phyloP scores from a whole-genome alignment of 495 filamentous ascomycete genomes.

The Extremus antarcticus region DNA sequence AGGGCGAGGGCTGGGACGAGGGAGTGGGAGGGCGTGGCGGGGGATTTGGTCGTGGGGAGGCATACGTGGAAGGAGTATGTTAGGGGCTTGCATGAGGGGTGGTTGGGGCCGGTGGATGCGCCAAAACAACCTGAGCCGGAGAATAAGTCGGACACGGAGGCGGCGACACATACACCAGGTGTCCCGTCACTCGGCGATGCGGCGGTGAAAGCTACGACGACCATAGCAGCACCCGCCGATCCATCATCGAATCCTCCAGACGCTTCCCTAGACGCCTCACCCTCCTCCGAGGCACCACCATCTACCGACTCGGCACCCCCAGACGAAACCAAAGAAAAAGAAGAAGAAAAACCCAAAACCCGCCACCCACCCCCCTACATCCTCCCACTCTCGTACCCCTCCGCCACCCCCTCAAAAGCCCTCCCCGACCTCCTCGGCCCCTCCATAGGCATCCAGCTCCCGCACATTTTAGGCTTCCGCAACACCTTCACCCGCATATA shows the following conservation, averaged over 20 bases:
- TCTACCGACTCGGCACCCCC: constrained; percentile 15
- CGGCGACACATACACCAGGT: constrained; percentile 17
- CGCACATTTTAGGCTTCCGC: constrained; percentile 85
- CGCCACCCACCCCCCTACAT: constrained; percentile 53
- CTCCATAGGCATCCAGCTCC: constrained; percentile 61
- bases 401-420: constrained; percentile 45
- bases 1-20: constrained; percentile 43
- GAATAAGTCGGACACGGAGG: constrained; percentile 2
- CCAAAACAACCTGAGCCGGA: constrained; percentile 26
- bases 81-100: constrained; percentile 86
- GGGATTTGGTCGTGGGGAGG: constrained; percentile 81
- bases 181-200: constrained; percentile 16
- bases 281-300: constrained; percentile 2
- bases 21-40: constrained; percentile 61
- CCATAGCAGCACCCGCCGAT: neutral
- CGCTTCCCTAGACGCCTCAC: neutral
- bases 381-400: constrained; percentile 53
- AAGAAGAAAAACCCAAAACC: constrained; percentile 43
- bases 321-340: constrained; percentile 31
- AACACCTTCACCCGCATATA: constrained; percentile 79
- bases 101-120: constrained; percentile 72
- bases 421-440: constrained; percentile 54
- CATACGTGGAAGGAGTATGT: constrained; percentile 98
- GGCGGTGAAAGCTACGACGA: constrained; percentile 17
- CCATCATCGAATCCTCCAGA: neutral